Evolutionary conservation across 1,139 yeast species (phyloP).

Genomic region (Geotrichum restrictum): DNA sequence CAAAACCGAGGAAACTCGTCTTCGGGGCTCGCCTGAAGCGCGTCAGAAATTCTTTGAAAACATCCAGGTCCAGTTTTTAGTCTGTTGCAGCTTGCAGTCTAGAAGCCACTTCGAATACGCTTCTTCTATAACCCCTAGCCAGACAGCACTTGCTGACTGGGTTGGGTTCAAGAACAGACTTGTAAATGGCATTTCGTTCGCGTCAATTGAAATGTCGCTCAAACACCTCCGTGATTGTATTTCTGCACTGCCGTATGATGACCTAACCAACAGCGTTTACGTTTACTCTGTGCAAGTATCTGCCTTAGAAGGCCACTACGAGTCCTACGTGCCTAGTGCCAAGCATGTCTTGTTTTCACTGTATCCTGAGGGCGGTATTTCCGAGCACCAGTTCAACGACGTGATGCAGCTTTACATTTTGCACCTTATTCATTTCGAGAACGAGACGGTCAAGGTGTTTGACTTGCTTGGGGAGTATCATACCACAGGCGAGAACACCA

Average conservation of each 20-base stretch:
- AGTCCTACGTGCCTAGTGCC: conserved; percentile 8
- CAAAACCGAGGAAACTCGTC: not conserved
- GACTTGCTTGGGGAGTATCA: conserved; percentile 7
- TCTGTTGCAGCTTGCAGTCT: conserved; percentile 5
- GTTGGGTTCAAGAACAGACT: not conserved
- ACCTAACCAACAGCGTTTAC: conserved; percentile 2
- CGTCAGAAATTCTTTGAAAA: conserved; percentile 8
- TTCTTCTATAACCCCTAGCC: conserved; percentile 6
- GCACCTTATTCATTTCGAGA: conserved; percentile 7
- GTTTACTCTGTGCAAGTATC: conserved; percentile 10
- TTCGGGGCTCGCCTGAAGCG: conserved; percentile 6
- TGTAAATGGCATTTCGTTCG: not conserved
- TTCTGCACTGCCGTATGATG: not conserved
- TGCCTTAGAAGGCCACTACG: conserved; percentile 8
- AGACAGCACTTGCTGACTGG: not conserved
- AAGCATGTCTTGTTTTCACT: not conserved
- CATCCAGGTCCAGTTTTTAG: conserved; percentile 11
- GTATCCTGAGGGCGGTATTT: conserved; percentile 5
- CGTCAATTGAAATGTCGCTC: conserved; percentile 6
- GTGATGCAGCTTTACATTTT: conserved; percentile 12
- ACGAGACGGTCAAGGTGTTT: conserved; percentile 10
- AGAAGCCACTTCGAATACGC: conserved; percentile 4
- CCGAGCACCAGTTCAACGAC: not conserved
- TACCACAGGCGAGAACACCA: not conserved
- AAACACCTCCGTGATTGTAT: conserved; percentile 15